Evolutionary conservation across 345 rosid species (phyloP).

Genomic region (Ceriops tagal): DNA sequence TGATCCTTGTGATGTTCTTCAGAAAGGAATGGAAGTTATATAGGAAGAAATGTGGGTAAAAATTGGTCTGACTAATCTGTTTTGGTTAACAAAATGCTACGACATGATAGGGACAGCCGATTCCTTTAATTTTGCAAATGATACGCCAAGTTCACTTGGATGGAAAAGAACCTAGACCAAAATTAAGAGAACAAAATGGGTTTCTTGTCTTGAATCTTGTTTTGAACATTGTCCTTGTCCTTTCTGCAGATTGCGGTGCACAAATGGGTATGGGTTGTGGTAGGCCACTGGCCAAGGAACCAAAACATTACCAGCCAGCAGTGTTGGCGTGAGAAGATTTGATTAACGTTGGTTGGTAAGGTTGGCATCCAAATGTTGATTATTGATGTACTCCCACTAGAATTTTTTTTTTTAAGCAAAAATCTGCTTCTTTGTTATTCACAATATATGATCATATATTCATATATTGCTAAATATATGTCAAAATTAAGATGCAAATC

Average conservation of each 20-base stretch:
- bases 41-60: conserved; percentile 21
- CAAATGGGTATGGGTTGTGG: conserved; percentile 25
- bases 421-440: background rate
- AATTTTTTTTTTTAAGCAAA: background rate
- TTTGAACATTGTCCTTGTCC: conserved; percentile 5
- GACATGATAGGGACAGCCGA: conserved; percentile 31
- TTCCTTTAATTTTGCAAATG: background rate
- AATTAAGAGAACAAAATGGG: background rate
- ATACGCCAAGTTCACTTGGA: background rate
- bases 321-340: conserved; percentile 8
- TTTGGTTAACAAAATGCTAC: conserved; percentile 4
- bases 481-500: too few relatives aligned
- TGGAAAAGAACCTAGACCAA: conserved; percentile 1
- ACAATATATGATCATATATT: background rate
- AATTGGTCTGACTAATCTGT: background rate
- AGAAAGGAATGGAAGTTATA: conserved; percentile 22
- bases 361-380: conserved; percentile 45
- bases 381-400: background rate
- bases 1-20: background rate
- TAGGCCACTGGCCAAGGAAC: conserved; percentile 49
- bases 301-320: conserved; percentile 50
- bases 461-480: too few relatives aligned
- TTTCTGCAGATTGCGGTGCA: conserved; percentile 1
- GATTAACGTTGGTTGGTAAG: conserved; percentile 30
- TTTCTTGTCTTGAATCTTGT: background rate